Conservation (phyloP, 768 basidiomycete species). For the Lactarius trivialis region DNA sequence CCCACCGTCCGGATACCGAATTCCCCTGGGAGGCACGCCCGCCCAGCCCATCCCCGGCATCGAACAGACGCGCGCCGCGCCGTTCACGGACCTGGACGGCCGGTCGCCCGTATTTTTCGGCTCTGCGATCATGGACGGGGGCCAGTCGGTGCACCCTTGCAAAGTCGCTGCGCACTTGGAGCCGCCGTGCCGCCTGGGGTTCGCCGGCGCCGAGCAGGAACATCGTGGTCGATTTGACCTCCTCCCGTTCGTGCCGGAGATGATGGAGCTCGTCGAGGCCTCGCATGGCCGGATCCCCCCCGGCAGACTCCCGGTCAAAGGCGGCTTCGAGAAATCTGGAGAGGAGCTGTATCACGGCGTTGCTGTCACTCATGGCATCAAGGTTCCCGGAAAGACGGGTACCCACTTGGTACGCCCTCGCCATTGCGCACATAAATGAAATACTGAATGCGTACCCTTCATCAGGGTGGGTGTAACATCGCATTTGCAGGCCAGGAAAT, state of each 20-base stretch:
- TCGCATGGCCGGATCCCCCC: constrained; percentile 53
- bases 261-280: constrained; percentile 72
- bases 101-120: constrained; percentile 60
- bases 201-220: constrained; percentile 51
- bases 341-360: constrained; percentile 63
- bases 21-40: constrained; percentile 40
- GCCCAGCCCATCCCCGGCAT: constrained; percentile 39
- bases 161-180: constrained; percentile 64
- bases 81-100: constrained; percentile 52
- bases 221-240: constrained; percentile 70
- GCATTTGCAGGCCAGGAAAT: constrained; percentile 29
- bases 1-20: constrained; percentile 62
- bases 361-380: constrained; percentile 42
- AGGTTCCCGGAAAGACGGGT: constrained; percentile 70
- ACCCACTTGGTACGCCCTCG: constrained; percentile 51
- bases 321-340: constrained; percentile 69
- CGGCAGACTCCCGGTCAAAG: constrained; percentile 56
- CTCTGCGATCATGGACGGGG: constrained; percentile 53
- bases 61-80: constrained; percentile 41
- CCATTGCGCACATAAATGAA: constrained; percentile 34
- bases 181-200: constrained; percentile 47
- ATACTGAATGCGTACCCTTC: neutral
- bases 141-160: constrained; percentile 67
- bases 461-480: constrained; percentile 8
- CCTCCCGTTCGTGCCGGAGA: constrained; percentile 55